Evolutionary conservation across 306 rosid genomes (phyloP).

Genomic region (Trifolium dubium): DNA sequence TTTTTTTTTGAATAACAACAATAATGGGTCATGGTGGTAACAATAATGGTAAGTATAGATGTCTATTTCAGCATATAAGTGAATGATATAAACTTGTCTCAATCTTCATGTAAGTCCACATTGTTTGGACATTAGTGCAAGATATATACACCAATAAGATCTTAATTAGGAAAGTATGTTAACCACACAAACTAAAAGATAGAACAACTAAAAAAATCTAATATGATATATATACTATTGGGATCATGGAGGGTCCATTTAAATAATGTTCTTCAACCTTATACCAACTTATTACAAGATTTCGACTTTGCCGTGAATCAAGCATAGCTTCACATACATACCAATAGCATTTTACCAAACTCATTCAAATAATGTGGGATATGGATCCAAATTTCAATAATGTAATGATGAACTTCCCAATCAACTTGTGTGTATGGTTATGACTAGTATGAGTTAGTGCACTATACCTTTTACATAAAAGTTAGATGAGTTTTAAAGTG

Average conservation of each 20-base stretch:
- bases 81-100: not conserved
- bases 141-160: constrained; percentile 19
- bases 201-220: constrained; percentile 1
- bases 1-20: no score
- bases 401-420: not conserved
- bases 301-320: constrained; percentile 43
- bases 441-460: not conserved
- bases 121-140: constrained; percentile 20
- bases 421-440: not conserved
- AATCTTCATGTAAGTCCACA: not conserved
- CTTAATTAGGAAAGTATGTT: not conserved
- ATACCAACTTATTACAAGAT: constrained; percentile 44
- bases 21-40: no score
- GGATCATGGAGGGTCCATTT: constrained; percentile 41
- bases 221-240: constrained; percentile 19
- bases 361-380: constrained; percentile 18
- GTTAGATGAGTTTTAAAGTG: not conserved
- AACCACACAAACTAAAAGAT: constrained; percentile 30
- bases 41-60: not conserved
- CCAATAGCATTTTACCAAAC: constrained; percentile 38
- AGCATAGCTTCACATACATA: constrained; percentile 16
- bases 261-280: constrained; percentile 33
- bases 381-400: not conserved
- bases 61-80: not conserved
- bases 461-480: not conserved